These are phyloP conservation scores for Trypanosoma mega DNA, from an alignment of 208 protist species.

Conservation along the genomic window DNA sequence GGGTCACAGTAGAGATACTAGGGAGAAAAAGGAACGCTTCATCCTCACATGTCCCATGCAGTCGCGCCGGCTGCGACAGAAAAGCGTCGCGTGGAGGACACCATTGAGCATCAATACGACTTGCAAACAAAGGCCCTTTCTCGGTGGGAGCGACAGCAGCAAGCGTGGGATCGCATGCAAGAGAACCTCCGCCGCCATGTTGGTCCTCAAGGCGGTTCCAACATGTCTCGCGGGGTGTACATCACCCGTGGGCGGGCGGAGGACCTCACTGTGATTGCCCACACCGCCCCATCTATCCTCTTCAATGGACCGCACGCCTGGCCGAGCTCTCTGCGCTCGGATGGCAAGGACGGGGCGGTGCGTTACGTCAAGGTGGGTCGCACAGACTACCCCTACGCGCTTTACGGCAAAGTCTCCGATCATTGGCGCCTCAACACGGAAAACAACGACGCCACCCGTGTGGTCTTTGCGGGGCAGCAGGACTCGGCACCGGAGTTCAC, in stretches of 20 bases:
- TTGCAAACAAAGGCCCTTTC: constrained; percentile 67
- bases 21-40: too few relatives aligned
- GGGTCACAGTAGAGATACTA: too few relatives aligned
- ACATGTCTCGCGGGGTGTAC: constrained; percentile 39
- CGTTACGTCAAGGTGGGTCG: constrained; percentile 69
- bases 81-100: background rate
- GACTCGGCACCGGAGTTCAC: constrained; percentile 1
- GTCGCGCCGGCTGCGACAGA: too few relatives aligned
- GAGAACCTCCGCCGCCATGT: constrained; percentile 26
- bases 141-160: constrained; percentile 64
- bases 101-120: constrained; percentile 31
- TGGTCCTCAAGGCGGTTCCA: constrained; percentile 17
- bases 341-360: constrained; percentile 24
- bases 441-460: constrained; percentile 46
- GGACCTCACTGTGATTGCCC: constrained; percentile 51
- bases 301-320: constrained; percentile 41
- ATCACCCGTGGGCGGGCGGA: constrained; percentile 45
- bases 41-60: too few relatives aligned
- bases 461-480: constrained; percentile 36
- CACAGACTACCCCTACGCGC: constrained; percentile 60
- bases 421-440: constrained; percentile 30
- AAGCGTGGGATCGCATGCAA: constrained; percentile 48
- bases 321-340: constrained; percentile 58
- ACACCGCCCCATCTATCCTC: constrained; percentile 24
- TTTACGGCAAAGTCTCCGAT: constrained; percentile 59